Evolutionary conservation across 768 basidiomycete genomes (phyloP).

Genomic region (Mrakia blollopis): DNA sequence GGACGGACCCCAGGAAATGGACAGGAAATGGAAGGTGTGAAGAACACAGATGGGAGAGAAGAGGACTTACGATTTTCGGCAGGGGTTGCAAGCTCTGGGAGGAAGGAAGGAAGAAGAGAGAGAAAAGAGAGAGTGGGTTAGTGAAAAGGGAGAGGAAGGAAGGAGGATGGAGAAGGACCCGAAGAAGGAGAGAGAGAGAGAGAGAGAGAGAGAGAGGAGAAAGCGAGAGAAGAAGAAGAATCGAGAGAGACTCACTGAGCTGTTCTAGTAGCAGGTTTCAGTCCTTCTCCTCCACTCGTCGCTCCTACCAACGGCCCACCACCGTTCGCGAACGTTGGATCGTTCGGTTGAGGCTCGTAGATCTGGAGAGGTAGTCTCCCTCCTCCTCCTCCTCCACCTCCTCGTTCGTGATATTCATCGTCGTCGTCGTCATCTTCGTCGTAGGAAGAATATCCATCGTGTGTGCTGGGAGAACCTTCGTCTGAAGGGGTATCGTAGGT

Average conservation of each 20-base stretch:
- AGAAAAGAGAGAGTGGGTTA: neutral
- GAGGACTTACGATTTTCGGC: neutral
- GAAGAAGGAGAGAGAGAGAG: neutral
- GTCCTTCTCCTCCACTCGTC: neutral
- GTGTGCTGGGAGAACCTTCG: neutral
- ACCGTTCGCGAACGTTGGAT: neutral
- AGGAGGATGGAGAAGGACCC: no score
- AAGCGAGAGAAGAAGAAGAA: neutral
- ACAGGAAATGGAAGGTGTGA: neutral
- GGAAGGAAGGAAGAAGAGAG: neutral
- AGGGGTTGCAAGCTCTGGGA: conserved; percentile 13
- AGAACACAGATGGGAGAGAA: neutral
- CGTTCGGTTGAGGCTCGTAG: neutral
- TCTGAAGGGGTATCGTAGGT: conserved; percentile 3
- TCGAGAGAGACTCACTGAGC: neutral
- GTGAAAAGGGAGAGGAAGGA: neutral
- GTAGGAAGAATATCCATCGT: neutral
- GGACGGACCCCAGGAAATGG: neutral
- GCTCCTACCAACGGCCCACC: neutral
- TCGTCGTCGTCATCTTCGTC: neutral
- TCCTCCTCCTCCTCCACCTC: neutral
- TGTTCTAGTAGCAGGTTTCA: neutral
- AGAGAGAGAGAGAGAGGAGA: neutral
- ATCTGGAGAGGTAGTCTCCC: neutral
- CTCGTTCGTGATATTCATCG: neutral